Evolutionary conservation across 192 early-diverging fungal species (phyloP).

Genomic region (Coemansia erecta): DNA sequence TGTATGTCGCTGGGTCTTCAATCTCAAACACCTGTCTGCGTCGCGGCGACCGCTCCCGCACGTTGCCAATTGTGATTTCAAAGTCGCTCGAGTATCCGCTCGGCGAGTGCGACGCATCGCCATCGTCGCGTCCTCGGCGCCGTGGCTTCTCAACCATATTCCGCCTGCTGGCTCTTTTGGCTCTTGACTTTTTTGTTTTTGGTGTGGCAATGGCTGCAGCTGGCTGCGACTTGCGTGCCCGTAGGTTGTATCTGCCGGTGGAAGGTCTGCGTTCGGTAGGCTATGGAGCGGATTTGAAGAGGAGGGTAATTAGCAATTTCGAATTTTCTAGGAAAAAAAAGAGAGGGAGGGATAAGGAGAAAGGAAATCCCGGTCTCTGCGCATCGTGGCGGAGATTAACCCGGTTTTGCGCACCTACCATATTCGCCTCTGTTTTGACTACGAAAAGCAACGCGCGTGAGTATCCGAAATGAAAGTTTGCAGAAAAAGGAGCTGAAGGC

Average conservation of each 20-base stretch:
- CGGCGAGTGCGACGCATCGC: neutral
- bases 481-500: no score
- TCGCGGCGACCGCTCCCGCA: constrained; percentile 21
- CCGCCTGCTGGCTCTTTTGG: neutral
- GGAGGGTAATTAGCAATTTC: neutral
- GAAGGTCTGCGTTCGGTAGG: neutral
- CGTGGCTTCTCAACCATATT: constrained; percentile 34
- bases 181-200: neutral
- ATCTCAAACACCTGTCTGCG: constrained; percentile 45
- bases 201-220: neutral
- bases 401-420: no score
- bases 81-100: constrained; percentile 25
- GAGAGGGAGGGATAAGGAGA: neutral
- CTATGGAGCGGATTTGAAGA: neutral
- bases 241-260: neutral
- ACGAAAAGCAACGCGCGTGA: no score
- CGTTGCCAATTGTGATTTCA: constrained; percentile 36
- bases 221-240: constrained; percentile 5
- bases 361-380: no score
- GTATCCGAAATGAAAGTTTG: no score
- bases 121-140: constrained; percentile 24
- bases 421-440: no score
- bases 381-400: no score
- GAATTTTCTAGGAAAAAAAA: neutral
- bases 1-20: constrained; percentile 41